A percentile compares a stretch with the other conserved stretches of the same genome.
Evolutionary conservation across 1,284 basidiomycete species (phyloP).

Genomic region (Leccinum pallidistipes): DNA sequence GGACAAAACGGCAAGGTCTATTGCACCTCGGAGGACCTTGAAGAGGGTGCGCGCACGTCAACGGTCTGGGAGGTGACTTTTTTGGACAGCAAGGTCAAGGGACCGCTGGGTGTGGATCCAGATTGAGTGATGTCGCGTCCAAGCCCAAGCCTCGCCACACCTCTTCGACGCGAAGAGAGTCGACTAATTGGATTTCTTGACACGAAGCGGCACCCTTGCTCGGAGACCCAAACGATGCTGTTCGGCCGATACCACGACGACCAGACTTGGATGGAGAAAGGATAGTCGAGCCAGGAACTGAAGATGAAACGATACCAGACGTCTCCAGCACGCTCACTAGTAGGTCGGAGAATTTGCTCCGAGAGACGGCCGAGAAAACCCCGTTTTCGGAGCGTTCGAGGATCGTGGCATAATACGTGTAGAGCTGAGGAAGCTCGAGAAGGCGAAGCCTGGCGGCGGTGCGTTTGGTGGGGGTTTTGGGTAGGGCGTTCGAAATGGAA

Average conservation of each 20-base stretch:
- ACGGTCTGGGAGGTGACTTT: too few species aligned
- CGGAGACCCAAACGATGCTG: conserved; percentile 54
- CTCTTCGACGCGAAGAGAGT: conserved; percentile 62
- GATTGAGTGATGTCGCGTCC: conserved; percentile 38
- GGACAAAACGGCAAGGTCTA: conserved; percentile 49
- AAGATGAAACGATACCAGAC: conserved; percentile 56
- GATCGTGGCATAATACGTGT: conserved; percentile 60
- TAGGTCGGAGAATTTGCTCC: conserved; percentile 75
- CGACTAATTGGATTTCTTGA: conserved; percentile 54
- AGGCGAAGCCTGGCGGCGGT: conserved; percentile 34
- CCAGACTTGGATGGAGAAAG: conserved; percentile 42
- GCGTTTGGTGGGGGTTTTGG: conserved; percentile 57
- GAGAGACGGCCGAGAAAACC: conserved; percentile 62
- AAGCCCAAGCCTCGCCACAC: conserved; percentile 62
- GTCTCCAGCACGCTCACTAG: conserved; percentile 71
- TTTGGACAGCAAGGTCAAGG: too few species aligned
- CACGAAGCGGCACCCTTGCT: conserved; percentile 41
- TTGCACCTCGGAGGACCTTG: conserved; percentile 74
- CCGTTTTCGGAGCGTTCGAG: conserved; percentile 55
- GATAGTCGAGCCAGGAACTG: conserved; percentile 29
- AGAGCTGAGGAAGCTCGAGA: conserved; percentile 59
- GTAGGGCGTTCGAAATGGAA: conserved; percentile 34
- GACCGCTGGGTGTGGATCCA: conserved; percentile 32
- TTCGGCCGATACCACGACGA: conserved; percentile 52
- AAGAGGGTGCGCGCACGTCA: conserved; percentile 44